Base-by-base conservation (phyloP, 2,329 filamentous ascomycete species). In the Colletotrichum sidae region DNA sequence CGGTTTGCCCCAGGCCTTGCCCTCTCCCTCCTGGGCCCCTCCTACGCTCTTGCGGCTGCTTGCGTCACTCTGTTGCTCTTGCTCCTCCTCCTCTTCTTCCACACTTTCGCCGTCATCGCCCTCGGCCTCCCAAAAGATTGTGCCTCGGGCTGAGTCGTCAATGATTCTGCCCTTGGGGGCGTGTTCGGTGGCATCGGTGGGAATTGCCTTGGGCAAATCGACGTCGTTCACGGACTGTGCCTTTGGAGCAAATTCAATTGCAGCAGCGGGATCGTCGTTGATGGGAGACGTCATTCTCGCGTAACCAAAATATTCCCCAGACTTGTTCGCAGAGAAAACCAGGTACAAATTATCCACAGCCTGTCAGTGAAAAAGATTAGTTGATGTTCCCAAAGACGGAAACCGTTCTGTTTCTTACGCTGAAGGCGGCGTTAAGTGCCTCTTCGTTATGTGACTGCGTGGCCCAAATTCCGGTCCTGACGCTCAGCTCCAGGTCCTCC, bases 311-410 rank as follows among this genome's bases (percentile, higher is more conserved):
- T 97, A 98, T 77, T 97, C 95, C 11, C 95, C 95, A 0, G 95
- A 97, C 74, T 97, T 97, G 78, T 98, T 98, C 11, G 95, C 95
- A 1, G 95, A 98, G 76, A 98, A 98, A 12, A 98, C 88, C 37
- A 98, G 83, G 73, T 94, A 97, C 1, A 98, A 94, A 72, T 91
- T 92, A 57, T 96, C 92, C 12, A 90, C 88, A 9, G 84, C 82
- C 94, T 97, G 67, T 54, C 56, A 52, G 17, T 59, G 67, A 67
- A 45, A 33, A 37, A 52, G 25, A 25, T 25, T 25, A 25, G 25
- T 25, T 25, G 25, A 25, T 25, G 4, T 25, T 25, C 25, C 25
- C 25, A 25, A 25, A 25, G 4, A 25, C 3, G 25, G 25, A 39
- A 10, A n/a, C 37, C 38, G 12, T 11, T 2, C 4, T 9, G 10